Evolutionary conservation across 768 basidiomycete species (phyloP), one percentile per base, ranked within the genome.

Genomic region (Mycena maculata): DNA sequence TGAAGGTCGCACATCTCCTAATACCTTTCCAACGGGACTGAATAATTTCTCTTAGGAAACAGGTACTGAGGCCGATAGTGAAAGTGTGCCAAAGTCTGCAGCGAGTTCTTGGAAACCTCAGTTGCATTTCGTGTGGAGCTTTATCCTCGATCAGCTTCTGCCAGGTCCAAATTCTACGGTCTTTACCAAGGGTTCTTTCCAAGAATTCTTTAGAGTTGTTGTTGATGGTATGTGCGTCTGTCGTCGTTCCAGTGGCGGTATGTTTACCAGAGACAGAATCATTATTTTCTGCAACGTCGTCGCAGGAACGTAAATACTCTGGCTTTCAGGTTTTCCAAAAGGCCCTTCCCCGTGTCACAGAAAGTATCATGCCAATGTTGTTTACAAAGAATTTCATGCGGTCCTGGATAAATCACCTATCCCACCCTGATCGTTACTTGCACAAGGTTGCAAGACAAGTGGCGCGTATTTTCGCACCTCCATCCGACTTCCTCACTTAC

Each of bases 301-400:
- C 96, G 1, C 82, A 91, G 0, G 91, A 96, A 77, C 88, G 95
- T 54, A 97, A 98, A 79, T 94, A 92, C 74, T 96, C 94, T 92
- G 97, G 96, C n/a, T 97, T 99, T 81, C 91, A 92, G 71, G 86
- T 97, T 22, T 93, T 98, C 80, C 88, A 90, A 73, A 91, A 88
- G 69, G 89, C 94, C 10, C 81, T 98, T 44, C 85, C 87, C 18
- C 88, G 89, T 39, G 85, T 94, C 31, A 82, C 85, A 18, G 78
- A 87, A 20, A 79, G 86, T 48, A 90, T 88, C 58, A 83, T 97
- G 72, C 92, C 94, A 0, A 90, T 94, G 86, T 83, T 99, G 36
- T 96, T 99, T 77, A 96, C 94, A 22, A 92, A 91, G 73, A 96
- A 98, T 76, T 93, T 98, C 74, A 96, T 98, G 92, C 90, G 95